A percentile compares a stretch with the other conserved stretches of the same genome.
Conservation (phyloP, 2,329 filamentous ascomycete species). For the Fusarium equiseti region DNA sequence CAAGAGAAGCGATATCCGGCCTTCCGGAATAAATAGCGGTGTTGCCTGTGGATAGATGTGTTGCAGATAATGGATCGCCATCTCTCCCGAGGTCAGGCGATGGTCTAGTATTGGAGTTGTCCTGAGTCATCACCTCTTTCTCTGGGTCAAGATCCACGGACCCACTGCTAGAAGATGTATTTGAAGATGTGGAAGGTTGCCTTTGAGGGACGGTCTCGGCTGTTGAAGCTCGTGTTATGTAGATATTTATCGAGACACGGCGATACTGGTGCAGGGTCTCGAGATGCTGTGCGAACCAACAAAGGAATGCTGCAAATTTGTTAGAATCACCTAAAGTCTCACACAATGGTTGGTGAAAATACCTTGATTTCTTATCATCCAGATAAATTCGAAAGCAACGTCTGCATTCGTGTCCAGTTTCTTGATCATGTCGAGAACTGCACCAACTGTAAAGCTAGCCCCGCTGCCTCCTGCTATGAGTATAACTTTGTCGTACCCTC, state of each 20-base stretch:
- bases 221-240: conserved; percentile 51
- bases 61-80: conserved; percentile 14
- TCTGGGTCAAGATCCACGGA: conserved; percentile 19
- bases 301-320: conserved; percentile 49
- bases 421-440: conserved; percentile 54
- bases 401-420: conserved; percentile 35
- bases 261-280: conserved; percentile 47
- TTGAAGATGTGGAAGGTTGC: conserved; percentile 17
- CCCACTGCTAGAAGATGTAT: conserved; percentile 22
- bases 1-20: conserved; percentile 54
- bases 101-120: conserved; percentile 1
- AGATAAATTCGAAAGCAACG: conserved; percentile 54
- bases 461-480: conserved; percentile 72
- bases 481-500: conserved; percentile 67
- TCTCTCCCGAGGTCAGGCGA: conserved; percentile 37
- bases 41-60: conserved; percentile 5
- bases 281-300: conserved; percentile 56
- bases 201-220: conserved; percentile 13
- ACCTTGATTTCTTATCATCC: conserved; percentile 56
- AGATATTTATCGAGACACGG: conserved; percentile 51
- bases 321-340: neutral
- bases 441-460: conserved; percentile 66
- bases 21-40: conserved; percentile 50
- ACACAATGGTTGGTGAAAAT: neutral
- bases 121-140: conserved; percentile 15